Conservation (phyloP, 2,329 filamentous ascomycete species). For the Didymella keratinophila region DNA sequence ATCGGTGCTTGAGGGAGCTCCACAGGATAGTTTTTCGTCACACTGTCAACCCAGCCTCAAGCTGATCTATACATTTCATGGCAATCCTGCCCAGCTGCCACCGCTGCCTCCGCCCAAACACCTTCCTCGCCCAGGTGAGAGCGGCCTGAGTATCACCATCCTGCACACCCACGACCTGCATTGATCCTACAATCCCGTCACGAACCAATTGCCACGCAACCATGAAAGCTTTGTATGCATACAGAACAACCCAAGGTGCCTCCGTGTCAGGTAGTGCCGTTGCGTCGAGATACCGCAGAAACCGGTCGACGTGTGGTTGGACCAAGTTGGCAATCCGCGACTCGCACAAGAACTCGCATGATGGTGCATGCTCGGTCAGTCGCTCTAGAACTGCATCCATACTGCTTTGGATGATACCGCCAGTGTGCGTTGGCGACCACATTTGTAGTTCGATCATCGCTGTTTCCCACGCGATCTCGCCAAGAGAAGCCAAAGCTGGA, state of each 20-base stretch:
- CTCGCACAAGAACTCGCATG: conserved; percentile 28
- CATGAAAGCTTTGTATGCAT: conserved; percentile 34
- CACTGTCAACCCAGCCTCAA: conserved; percentile 6
- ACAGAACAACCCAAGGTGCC: conserved; percentile 32
- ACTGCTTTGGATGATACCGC: conserved; percentile 31
- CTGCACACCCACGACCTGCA: conserved; percentile 28
- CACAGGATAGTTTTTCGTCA: neutral
- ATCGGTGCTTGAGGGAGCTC: no score
- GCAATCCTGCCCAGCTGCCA: conserved; percentile 32
- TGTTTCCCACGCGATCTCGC: conserved; percentile 32
- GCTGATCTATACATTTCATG: conserved; percentile 26
- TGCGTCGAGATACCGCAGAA: conserved; percentile 31
- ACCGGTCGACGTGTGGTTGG: conserved; percentile 34
- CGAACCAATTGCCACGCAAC: conserved; percentile 34
- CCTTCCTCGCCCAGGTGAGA: conserved; percentile 29
- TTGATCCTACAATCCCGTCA: conserved; percentile 21
- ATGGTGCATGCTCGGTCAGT: conserved; percentile 27
- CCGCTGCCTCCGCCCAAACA: conserved; percentile 23
- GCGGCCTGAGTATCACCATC: conserved; percentile 27
- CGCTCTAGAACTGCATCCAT: conserved; percentile 28
- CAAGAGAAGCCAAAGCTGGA: conserved; percentile 21
- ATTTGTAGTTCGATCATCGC: conserved; percentile 38
- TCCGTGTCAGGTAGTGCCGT: conserved; percentile 24
- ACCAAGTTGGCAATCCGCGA: conserved; percentile 24
- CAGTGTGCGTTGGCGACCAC: conserved; percentile 37